phyloP scores from a whole-genome alignment of 148 eudicot species.

The Amaranthus cruentus region DNA sequence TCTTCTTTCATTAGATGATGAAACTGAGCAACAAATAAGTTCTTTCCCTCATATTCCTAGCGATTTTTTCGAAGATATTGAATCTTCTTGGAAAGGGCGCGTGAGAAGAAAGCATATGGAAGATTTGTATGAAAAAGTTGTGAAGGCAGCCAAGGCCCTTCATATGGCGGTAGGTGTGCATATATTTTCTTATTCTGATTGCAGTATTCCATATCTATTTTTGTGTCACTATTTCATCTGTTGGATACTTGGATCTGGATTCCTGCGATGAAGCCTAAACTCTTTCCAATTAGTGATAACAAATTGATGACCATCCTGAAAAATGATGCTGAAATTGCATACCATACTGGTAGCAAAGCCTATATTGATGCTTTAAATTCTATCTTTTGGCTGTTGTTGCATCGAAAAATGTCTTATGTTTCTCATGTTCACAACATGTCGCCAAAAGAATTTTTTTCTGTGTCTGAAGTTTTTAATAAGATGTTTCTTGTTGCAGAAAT shows the following conservation, averaged over 20 bases:
- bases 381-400: background rate
- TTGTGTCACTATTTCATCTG: background rate
- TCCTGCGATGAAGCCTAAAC: background rate
- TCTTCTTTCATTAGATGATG: constrained; percentile 64
- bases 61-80: constrained; percentile 80
- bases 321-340: background rate
- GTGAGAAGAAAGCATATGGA: constrained; percentile 79
- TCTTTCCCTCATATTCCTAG: constrained; percentile 50
- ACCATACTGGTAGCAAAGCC: background rate
- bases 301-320: background rate
- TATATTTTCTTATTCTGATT: background rate
- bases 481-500: background rate
- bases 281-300: background rate
- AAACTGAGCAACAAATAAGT: constrained; percentile 51
- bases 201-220: background rate
- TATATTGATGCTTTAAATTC: background rate
- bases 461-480: background rate
- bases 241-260: background rate
- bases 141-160: constrained; percentile 67
- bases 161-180: constrained; percentile 58
- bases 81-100: constrained; percentile 95
- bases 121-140: constrained; percentile 65
- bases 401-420: background rate
- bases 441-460: background rate
- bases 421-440: background rate